phyloP scores from a whole-genome alignment of 148 eudicot genomes.

The Cornus florida region DNA sequence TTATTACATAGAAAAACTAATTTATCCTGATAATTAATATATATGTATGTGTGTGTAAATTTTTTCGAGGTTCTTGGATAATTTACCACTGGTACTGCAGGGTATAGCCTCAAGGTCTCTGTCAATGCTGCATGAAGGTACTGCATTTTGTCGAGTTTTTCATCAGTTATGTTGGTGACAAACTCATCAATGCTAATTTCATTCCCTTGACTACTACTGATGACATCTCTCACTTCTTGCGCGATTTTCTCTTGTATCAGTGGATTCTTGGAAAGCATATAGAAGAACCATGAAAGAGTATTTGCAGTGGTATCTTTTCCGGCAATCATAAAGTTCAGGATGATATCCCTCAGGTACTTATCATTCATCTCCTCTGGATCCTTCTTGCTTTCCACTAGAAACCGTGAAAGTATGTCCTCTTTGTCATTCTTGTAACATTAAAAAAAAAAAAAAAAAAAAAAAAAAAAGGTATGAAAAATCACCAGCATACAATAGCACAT shows the following conservation, averaged over 20 bases:
- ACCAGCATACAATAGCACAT: not conserved
- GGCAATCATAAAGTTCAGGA: slow-evolving; percentile 65
- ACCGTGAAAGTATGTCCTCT: slow-evolving; percentile 66
- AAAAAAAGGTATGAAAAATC: not conserved
- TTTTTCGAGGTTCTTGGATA: not conserved
- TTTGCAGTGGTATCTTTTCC: slow-evolving; percentile 70
- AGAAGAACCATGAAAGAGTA: slow-evolving; percentile 72
- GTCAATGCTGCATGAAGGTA: slow-evolving; percentile 66
- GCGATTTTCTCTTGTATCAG: slow-evolving; percentile 54
- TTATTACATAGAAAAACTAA: too few relatives aligned
- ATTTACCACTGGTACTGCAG: slow-evolving; percentile 59
- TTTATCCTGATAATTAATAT: too few relatives aligned
- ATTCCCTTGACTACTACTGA: slow-evolving; percentile 6
- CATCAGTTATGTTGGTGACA: slow-evolving; percentile 39
- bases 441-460: not conserved
- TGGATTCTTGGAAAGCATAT: slow-evolving; percentile 67
- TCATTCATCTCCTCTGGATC: slow-evolving; percentile 47
- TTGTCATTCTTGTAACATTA: slow-evolving; percentile 38
- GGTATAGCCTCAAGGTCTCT: slow-evolving; percentile 62
- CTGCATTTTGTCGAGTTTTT: slow-evolving; percentile 55
- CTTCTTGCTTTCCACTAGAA: slow-evolving; percentile 53
- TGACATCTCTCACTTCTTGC: slow-evolving; percentile 39
- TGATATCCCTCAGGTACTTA: slow-evolving; percentile 57
- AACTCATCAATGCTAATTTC: slow-evolving; percentile 27
- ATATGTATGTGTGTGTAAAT: too few relatives aligned